Evolutionary conservation across 139 green algal species (phyloP), one percentile per base, ranked within the genome.

Genomic region (Zygnema cylindricum): DNA sequence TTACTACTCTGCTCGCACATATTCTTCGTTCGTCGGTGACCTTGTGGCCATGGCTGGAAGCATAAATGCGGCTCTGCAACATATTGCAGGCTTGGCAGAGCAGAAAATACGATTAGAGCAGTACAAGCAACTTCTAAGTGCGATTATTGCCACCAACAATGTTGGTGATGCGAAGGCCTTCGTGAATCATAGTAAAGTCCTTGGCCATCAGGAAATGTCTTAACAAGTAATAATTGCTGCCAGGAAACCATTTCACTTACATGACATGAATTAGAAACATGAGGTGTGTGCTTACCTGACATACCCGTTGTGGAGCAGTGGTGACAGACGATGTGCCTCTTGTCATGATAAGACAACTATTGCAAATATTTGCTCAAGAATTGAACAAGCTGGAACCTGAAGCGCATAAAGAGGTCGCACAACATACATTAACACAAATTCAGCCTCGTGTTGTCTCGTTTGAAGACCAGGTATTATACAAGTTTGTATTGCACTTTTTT

Each of bases 381-480:
- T 22, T 91, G 84, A 23, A 40, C 25, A 85, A 32, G 43, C 84
- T 93, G 41, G 35, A 81, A 33, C 55, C 69, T 1, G 89, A 93
- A 35, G 36, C 41, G 40, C 86, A 92, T 84, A 92, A 92, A 82
- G 82, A 88, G 2, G 88, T 92, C 1, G 88, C 83, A 69, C 88
- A 91, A n/a, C 43, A 92, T 63, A 82, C 88, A n/a, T 77, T 92
- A n/a, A 76, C 30, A 30, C 63, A 90, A 57, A 91, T 92, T 43
- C 82, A 86, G 84, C 88, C 88, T 2, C 84, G 84, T 25, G 84
- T 89, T 23, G 88, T 92, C 35, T 92, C 88, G 11, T 92, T 92
- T 30, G 88, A 92, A 32, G 88, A 92, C 21, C 88, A 92, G 84
- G 87, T 85, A 79, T 43, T 16, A 25, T 63, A 16, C 49, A 63